Evolutionary conservation across 306 rosid species (phyloP).

Genomic region (Acmispon strigosus): DNA sequence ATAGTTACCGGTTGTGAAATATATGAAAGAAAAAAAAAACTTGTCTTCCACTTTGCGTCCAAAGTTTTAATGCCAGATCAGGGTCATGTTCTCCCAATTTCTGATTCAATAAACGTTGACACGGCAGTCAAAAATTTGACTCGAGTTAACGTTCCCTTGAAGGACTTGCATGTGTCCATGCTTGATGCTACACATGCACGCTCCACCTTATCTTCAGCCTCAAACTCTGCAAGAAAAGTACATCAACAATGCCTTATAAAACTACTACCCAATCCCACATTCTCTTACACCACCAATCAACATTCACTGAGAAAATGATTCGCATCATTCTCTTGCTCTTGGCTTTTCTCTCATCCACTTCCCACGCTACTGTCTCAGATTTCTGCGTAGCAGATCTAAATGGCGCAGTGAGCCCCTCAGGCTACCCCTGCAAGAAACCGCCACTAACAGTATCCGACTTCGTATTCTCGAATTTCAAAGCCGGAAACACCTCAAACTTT

Average conservation of each 20-base stretch:
- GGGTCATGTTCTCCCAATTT: no score
- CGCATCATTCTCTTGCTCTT: constrained; percentile 26
- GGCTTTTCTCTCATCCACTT: constrained; percentile 27
- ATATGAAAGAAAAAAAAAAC: no score
- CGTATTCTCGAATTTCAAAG: constrained; percentile 27
- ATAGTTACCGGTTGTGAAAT: no score
- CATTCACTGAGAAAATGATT: constrained; percentile 26
- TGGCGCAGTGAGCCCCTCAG: constrained; percentile 37
- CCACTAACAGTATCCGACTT: constrained; percentile 44
- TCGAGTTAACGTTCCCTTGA: neutral
- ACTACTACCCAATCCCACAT: neutral
- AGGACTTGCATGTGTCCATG: neutral
- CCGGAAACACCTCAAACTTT: constrained; percentile 38
- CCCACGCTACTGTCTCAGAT: constrained; percentile 33
- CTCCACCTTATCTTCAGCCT: constrained; percentile 13
- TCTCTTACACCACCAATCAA: neutral
- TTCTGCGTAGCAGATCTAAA: constrained; percentile 58
- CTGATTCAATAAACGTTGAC: no score
- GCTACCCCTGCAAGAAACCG: constrained; percentile 38
- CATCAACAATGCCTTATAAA: neutral
- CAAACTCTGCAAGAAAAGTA: constrained; percentile 11
- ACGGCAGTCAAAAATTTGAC: neutral
- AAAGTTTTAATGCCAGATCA: no score
- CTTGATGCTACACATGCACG: no score
- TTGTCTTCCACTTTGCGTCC: no score